Percentiles rank a stretch among this genome's conserved stretches.
Conservation (phyloP, 306 rosid species). For the Cicer cuneatum region DNA sequence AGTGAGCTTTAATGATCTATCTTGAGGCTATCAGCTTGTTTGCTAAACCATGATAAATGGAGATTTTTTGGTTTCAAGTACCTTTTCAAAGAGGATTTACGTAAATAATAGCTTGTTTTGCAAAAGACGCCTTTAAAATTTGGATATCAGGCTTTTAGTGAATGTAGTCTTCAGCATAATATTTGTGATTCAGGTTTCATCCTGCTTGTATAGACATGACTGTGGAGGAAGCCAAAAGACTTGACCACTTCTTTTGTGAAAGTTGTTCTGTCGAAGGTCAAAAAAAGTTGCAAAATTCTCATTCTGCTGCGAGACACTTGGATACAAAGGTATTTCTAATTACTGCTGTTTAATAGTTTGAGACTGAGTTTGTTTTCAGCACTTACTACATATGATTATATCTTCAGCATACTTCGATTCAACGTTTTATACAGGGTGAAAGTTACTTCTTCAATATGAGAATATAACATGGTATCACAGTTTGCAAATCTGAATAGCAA, state of each 20-base stretch:
- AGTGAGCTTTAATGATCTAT: slow-evolving; percentile 30
- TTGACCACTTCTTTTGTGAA: slow-evolving; percentile 94
- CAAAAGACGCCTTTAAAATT: slow-evolving; percentile 14
- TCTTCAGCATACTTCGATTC: neutral
- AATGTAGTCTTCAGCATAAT: slow-evolving; percentile 53
- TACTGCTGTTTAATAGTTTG: slow-evolving; percentile 9
- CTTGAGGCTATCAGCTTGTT: slow-evolving; percentile 31
- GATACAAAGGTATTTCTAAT: slow-evolving; percentile 79
- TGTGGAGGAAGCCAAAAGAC: slow-evolving; percentile 86
- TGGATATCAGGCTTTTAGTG: slow-evolving; percentile 34
- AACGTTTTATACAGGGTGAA: neutral
- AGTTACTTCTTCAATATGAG: slow-evolving; percentile 19
- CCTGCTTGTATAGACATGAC: slow-evolving; percentile 99
- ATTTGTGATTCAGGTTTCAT: slow-evolving; percentile 90
- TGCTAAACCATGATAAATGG: slow-evolving; percentile 17
- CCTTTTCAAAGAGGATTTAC: slow-evolving; percentile 8
- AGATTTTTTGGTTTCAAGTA: slow-evolving; percentile 1
- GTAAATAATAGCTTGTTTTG: slow-evolving; percentile 31
- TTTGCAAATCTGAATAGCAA: neutral
- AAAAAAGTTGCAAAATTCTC: slow-evolving; percentile 84
- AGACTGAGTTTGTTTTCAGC: slow-evolving; percentile 22
- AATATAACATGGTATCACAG: slow-evolving; percentile 18
- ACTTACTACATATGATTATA: slow-evolving; percentile 33
- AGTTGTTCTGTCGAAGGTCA: slow-evolving; percentile 88
- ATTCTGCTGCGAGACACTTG: slow-evolving; percentile 63